Conservation (phyloP, 768 basidiomycete species). For the Ramaria rubella region DNA sequence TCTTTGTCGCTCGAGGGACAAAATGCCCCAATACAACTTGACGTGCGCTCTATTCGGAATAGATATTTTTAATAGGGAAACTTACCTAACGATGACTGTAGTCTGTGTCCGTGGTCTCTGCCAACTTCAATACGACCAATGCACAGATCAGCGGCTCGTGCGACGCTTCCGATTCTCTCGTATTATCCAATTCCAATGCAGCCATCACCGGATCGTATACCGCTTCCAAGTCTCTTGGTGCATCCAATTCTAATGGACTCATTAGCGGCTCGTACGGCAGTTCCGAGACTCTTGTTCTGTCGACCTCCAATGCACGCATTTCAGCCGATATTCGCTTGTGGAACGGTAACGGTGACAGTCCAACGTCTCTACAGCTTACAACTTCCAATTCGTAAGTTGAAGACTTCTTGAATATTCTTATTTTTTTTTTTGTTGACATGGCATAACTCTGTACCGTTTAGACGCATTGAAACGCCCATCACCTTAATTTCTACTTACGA, state of each 20-base stretch:
- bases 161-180: too few species aligned
- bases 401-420: too few species aligned
- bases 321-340: slow-evolving; percentile 28
- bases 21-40: slow-evolving; percentile 16
- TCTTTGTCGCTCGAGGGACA: slow-evolving; percentile 29
- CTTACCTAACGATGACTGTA: slow-evolving; percentile 27
- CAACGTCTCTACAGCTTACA: too few species aligned
- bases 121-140: too few species aligned
- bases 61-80: background rate
- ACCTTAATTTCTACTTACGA: background rate
- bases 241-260: slow-evolving; percentile 36
- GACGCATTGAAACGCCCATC: background rate
- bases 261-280: slow-evolving; percentile 40
- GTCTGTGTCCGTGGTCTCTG: slow-evolving; percentile 27
- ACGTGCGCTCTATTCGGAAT: background rate
- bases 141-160: too few species aligned
- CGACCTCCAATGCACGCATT: slow-evolving; percentile 38
- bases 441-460: too few species aligned
- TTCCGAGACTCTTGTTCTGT: slow-evolving; percentile 28
- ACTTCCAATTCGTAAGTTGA: too few species aligned
- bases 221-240: too few species aligned
- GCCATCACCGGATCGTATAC: too few species aligned
- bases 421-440: too few species aligned
- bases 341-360: slow-evolving; percentile 1
- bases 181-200: too few species aligned